Evolutionary conservation across 1,139 yeast genomes (phyloP), one percentile per base, ranked within the genome.

Genomic region (Protomyces macrosporus): DNA sequence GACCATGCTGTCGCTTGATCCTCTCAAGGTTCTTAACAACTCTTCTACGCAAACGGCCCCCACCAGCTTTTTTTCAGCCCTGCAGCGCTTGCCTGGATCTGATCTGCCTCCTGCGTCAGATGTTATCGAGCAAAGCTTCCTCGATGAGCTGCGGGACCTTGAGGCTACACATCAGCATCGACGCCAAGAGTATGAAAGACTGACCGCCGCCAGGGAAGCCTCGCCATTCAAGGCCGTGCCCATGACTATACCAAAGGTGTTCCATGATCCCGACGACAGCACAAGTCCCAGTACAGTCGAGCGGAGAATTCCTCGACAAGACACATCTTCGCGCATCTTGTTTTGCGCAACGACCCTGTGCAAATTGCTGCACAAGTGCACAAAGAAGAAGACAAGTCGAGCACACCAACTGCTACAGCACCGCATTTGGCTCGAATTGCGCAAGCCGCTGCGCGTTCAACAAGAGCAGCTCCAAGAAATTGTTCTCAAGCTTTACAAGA

Each of bases 401-500:
- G 72, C 77, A 14, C 71, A 77, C 12, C 71, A 75, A 33, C 74
- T 77, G 3, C 76, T 79, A 0, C 79, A 78, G 62, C 69, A 78
- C 51, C 71, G 71, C 64, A 78, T 81, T 62, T 82, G 71, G 67
- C 81, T 61, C 5, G 72, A 76, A 0, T 70, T 78, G 60, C 73
- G 75, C 57, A 74, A 74, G 65, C 71, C 77, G 6, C 70, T 78
- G 52, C 67, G 72, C 4, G 72, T 87, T 53, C 84, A 85, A 69
- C 90, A 88, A 70, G 73, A 77, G 14, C 79, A 81, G n/a, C 74
- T 90, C 36, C 85, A 88, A 75, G 78, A 77, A 53, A 90, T 95
- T 1, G 84, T 88, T 2, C 77, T 91, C 69, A 86, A 85, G 70
- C 81, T 86, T 1, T 78, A 91, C 67, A 90, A 89, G 73, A 86